phyloP scores from a whole-genome alignment of 768 basidiomycete species.

The Lactarius trivialis region DNA sequence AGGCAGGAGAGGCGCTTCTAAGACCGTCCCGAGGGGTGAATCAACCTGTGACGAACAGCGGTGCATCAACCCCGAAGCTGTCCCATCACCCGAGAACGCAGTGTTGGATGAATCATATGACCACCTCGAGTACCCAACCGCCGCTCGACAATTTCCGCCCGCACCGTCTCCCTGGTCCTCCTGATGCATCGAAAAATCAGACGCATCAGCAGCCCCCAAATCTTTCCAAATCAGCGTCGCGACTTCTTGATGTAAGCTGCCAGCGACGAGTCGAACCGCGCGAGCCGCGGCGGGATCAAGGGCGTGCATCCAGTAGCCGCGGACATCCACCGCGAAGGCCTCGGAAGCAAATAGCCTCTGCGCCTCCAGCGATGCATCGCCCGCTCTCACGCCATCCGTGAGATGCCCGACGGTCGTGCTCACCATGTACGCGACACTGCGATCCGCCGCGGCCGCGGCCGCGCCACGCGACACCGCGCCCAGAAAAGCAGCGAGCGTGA shows the following conservation, averaged over 20 bases:
- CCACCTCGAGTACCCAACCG: not conserved
- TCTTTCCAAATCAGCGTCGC: not conserved
- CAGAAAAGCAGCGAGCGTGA: not conserved
- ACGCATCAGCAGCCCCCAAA: not conserved
- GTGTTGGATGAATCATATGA: not conserved
- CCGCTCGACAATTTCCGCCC: not conserved
- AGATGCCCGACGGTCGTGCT: constrained; percentile 8
- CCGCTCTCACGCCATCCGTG: not conserved
- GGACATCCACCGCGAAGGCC: not conserved
- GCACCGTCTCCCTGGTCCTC: not conserved
- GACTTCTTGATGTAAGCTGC: not conserved
- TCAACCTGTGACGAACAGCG: not conserved
- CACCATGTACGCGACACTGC: not conserved
- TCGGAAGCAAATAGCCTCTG: constrained; percentile 1
- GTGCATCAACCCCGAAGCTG: not conserved
- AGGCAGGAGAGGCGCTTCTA: not conserved
- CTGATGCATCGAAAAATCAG: not conserved
- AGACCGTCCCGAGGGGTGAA: not conserved
- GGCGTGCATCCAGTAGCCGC: not conserved
- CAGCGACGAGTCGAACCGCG: not conserved
- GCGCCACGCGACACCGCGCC: not conserved
- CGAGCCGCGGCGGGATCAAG: not conserved
- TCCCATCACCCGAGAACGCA: not conserved
- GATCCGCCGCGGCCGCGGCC: not conserved
- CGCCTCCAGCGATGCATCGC: not conserved